Evolutionary conservation across 768 basidiomycete genomes (phyloP).

Genomic region (Daedalea quercina): DNA sequence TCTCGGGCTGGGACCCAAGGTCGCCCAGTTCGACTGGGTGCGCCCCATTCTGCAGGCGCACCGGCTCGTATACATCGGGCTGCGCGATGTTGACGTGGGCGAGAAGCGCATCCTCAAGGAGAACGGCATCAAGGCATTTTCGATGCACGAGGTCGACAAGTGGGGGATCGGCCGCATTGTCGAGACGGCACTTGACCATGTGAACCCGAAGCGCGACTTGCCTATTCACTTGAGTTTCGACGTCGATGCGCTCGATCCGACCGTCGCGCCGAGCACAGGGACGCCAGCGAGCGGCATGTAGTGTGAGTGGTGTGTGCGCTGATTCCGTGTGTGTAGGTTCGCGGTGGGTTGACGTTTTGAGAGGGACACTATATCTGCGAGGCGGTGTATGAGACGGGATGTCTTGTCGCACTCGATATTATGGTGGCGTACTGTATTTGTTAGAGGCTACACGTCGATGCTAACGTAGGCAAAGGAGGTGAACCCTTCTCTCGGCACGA

Average conservation of each 20-base stretch:
- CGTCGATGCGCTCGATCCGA: conserved; percentile 91
- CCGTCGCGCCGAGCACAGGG: conserved; percentile 90
- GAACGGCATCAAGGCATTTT: conserved; percentile 67
- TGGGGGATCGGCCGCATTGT: conserved; percentile 93
- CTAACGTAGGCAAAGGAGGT: conserved; percentile 58
- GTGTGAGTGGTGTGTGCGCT: too few species aligned
- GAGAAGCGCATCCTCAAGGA: conserved; percentile 88
- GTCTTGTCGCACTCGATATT: conserved; percentile 86
- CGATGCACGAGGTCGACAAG: conserved; percentile 61
- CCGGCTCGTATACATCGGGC: conserved; percentile 91
- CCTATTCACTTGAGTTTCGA: conserved; percentile 95
- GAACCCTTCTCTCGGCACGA: conserved; percentile 82
- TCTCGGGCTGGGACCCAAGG: conserved; percentile 36
- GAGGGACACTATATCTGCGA: conserved; percentile 98
- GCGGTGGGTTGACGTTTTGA: conserved; percentile 92
- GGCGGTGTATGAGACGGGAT: conserved; percentile 86
- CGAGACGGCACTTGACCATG: conserved; percentile 92
- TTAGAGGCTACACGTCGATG: too few species aligned
- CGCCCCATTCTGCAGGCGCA: conserved; percentile 62
- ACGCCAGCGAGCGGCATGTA: conserved; percentile 77
- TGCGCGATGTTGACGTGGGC: conserved; percentile 85
- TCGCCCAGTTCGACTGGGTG: conserved; percentile 48
- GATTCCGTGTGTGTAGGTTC: conserved; percentile 55
- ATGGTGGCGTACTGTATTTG: conserved; percentile 48
- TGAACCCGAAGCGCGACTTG: conserved; percentile 75